A percentile compares a stretch with the other conserved stretches of the same genome.
Evolutionary conservation across 2,329 filamentous ascomycete species (phyloP).

Genomic region (Monosporascus sp.): DNA sequence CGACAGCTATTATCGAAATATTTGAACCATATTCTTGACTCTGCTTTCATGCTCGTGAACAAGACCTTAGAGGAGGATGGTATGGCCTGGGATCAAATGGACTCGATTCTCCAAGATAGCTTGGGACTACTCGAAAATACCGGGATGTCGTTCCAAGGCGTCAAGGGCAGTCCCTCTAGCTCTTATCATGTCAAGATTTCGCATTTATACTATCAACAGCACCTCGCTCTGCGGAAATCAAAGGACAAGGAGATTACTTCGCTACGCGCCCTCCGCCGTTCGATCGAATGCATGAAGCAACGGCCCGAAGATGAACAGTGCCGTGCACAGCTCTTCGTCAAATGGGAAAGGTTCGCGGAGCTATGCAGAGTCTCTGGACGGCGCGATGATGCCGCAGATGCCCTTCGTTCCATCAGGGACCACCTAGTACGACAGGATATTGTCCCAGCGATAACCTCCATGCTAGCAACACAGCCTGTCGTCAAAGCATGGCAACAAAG

Average conservation of each 20-base stretch:
- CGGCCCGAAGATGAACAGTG: conserved; percentile 50
- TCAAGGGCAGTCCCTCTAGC: conserved; percentile 24
- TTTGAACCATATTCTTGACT: conserved; percentile 54
- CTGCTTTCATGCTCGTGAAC: conserved; percentile 52
- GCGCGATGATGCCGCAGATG: conserved; percentile 50
- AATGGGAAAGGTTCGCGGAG: conserved; percentile 63
- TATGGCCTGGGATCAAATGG: conserved; percentile 49
- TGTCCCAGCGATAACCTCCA: conserved; percentile 45
- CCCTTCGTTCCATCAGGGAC: conserved; percentile 55
- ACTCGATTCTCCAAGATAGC: conserved; percentile 53
- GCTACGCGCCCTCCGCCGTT: conserved; percentile 55
- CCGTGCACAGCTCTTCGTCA: conserved; percentile 54
- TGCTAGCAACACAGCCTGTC: conserved; percentile 45
- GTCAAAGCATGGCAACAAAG: conserved; percentile 46
- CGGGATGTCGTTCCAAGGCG: conserved; percentile 29
- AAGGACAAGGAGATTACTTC: conserved; percentile 37
- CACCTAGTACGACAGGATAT: conserved; percentile 54
- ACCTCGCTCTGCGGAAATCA: conserved; percentile 44
- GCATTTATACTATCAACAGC: conserved; percentile 64
- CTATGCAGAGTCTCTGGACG: conserved; percentile 48
- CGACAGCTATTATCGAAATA: conserved; percentile 46
- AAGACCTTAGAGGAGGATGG: conserved; percentile 40
- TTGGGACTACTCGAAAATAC: conserved; percentile 48
- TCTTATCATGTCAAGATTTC: conserved; percentile 62
- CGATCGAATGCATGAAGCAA: conserved; percentile 56